phyloP scores from a whole-genome alignment of 1,284 basidiomycete genomes.

The Hortiboletus rubellus region DNA sequence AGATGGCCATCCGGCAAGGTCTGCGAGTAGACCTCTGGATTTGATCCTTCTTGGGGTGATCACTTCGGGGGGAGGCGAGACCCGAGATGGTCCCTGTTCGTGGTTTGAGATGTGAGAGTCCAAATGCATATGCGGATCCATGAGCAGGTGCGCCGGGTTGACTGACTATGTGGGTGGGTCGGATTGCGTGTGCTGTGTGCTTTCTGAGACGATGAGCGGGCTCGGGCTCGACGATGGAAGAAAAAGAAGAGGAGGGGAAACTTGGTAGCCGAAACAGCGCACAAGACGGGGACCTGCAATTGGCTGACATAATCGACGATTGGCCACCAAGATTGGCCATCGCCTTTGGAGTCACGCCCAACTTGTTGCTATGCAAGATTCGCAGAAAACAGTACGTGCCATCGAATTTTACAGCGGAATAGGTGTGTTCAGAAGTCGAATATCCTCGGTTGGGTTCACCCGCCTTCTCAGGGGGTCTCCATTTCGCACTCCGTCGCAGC shows the following conservation, averaged over 20 bases:
- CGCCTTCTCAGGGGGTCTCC: conserved; percentile 59
- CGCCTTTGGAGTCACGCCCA: too few species aligned
- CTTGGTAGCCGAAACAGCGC: neutral
- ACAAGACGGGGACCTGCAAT: conserved; percentile 17
- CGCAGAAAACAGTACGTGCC: conserved; percentile 40
- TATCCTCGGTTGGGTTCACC: conserved; percentile 13
- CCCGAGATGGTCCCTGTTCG: neutral
- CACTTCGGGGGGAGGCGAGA: conserved; percentile 7
- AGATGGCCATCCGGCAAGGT: conserved; percentile 21
- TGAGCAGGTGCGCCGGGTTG: neutral
- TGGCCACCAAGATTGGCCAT: neutral
- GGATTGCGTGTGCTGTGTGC: neutral
- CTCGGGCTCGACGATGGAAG: neutral
- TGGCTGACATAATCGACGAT: conserved; percentile 24
- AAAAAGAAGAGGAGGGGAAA: conserved; percentile 9
- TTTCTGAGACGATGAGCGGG: neutral
- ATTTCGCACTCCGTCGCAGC: conserved; percentile 62
- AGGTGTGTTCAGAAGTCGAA: conserved; percentile 39
- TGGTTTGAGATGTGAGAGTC: conserved; percentile 1
- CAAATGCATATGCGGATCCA: conserved; percentile 2
- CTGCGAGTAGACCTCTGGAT: conserved; percentile 10
- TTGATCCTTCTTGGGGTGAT: conserved; percentile 16
- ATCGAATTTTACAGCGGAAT: conserved; percentile 80
- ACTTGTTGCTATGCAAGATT: conserved; percentile 6
- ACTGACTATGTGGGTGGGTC: neutral